These are phyloP conservation scores for Trichomonascaceae sp. DNA, from an alignment of 1,139 yeast genomes.

Conservation along the genomic window DNA sequence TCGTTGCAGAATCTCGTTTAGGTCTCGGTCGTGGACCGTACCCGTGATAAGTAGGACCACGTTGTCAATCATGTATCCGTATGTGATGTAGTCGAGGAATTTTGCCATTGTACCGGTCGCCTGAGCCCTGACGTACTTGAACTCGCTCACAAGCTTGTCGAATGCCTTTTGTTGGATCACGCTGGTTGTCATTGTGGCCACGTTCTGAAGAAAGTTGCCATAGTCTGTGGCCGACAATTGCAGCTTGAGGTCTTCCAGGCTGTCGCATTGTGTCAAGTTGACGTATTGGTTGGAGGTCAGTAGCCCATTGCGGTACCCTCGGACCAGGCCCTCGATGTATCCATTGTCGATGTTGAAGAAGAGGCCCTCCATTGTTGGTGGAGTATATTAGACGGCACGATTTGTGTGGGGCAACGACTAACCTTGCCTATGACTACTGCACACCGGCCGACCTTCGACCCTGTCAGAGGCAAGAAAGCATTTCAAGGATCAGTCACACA, in stretches of 20 bases:
- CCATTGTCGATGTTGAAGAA: slow-evolving; percentile 71
- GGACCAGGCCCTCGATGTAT: slow-evolving; percentile 82
- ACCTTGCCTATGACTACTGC: slow-evolving; percentile 63
- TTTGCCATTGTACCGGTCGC: slow-evolving; percentile 67
- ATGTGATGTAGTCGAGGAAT: slow-evolving; percentile 83
- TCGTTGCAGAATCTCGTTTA: slow-evolving; percentile 70
- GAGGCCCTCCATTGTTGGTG: slow-evolving; percentile 61
- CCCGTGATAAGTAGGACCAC: slow-evolving; percentile 95
- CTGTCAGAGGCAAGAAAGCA: slow-evolving; percentile 56
- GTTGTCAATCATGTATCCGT: slow-evolving; percentile 97
- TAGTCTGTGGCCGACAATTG: slow-evolving; percentile 94
- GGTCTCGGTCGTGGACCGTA: slow-evolving; percentile 87
- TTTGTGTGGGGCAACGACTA: too few relatives aligned
- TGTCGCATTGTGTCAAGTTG: slow-evolving; percentile 91
- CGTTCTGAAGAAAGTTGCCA: slow-evolving; percentile 77
- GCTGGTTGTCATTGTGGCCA: slow-evolving; percentile 69
- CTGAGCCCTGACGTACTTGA: slow-evolving; percentile 73
- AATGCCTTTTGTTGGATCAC: slow-evolving; percentile 70
- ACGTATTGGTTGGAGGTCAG: slow-evolving; percentile 67
- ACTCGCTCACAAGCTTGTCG: slow-evolving; percentile 66
- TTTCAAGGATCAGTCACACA: slow-evolving; percentile 42
- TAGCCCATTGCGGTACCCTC: slow-evolving; percentile 86
- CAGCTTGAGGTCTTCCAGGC: slow-evolving; percentile 75
- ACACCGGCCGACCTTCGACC: slow-evolving; percentile 81
- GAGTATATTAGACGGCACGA: too few relatives aligned